These are phyloP conservation scores for Brassica balearica DNA, from an alignment of 441 rosid genomes.

Conservation along the genomic window DNA sequence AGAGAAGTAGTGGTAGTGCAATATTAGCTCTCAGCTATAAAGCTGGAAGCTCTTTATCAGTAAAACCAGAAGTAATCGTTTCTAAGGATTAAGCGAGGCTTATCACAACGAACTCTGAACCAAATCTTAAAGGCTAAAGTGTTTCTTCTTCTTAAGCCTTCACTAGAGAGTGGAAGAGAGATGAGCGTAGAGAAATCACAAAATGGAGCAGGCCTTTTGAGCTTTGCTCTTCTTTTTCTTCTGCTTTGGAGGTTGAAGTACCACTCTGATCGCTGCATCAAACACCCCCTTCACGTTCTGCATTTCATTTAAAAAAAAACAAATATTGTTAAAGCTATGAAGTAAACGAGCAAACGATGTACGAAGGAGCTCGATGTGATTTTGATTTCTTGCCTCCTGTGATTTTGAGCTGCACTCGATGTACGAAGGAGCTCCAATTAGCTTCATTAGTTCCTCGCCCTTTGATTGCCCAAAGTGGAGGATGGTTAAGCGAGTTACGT, in stretches of 20 bases:
- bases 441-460: slow-evolving; percentile 82
- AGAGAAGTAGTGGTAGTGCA: slow-evolving; percentile 22
- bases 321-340: not conserved
- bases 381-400: slow-evolving; percentile 57
- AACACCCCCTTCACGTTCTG: slow-evolving; percentile 75
- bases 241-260: slow-evolving; percentile 74
- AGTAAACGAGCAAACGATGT: not conserved
- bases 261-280: slow-evolving; percentile 75
- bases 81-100: slow-evolving; percentile 25
- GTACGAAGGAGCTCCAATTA: slow-evolving; percentile 70
- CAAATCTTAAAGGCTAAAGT: slow-evolving; percentile 13
- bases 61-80: slow-evolving; percentile 26
- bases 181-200: slow-evolving; percentile 48
- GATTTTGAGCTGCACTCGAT: slow-evolving; percentile 81
- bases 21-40: slow-evolving; percentile 33
- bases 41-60: slow-evolving; percentile 30
- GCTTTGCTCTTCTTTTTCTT: slow-evolving; percentile 74
- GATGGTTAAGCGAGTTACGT: slow-evolving; percentile 22
- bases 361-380: no score
- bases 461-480: slow-evolving; percentile 32
- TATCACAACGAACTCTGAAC: slow-evolving; percentile 33
- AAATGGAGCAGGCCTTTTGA: slow-evolving; percentile 68
- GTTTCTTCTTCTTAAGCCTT: slow-evolving; percentile 29
- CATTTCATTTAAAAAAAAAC: not conserved
- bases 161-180: slow-evolving; percentile 32